Base-by-base conservation (phyloP, 441 rosid species). In the Dalechampia spathulata region DNA sequence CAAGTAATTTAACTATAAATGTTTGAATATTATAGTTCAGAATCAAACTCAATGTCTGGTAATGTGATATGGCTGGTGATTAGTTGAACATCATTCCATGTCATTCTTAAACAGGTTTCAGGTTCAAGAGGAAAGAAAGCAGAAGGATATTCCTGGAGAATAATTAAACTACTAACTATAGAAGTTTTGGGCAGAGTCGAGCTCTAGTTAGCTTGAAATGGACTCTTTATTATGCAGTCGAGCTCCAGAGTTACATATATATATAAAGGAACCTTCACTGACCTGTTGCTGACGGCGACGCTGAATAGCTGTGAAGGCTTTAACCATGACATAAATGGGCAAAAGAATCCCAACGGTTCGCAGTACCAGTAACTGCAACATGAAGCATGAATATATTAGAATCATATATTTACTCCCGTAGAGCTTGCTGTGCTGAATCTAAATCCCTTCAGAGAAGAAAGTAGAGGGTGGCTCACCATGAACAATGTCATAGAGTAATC, bases 291-390 rank as follows among this genome's bases (percentile, higher is more conserved):
- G 73, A 36, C 63, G 76, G 40, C 81, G 77, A 32, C 62, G 78
- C 71, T 78, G 82, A 58, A 80, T 72, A 41, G 69, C 74, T 7
- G 68, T 65, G 60, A 81, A 70, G 49, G 81, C 76, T 65, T 70
- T 86, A 50, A 72, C 71, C 75, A 81, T 61, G 52, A 86, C 49
- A 71, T 70, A 90, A 16, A 76, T 70, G 37, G 87, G 79, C 71
- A 90, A 46, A 57, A 90, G 76, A 66, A 86, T 77, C 48, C 85
- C 93, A 22, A 85, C 50, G n/a, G n/a, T n/a, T n/a, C n/a, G n/a
- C n/a, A 80, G 59, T 32, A 79, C 37, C 61, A 77, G 52, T 61
- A 83, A 39, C 96, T 87, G 80, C 72, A 75, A 63, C 12, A 44
- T 13, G 48, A 42, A 28, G 17, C 17, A 37, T 46, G n/a, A n/a